Base-by-base conservation (phyloP, 1,284 basidiomycete species). In the Malassezia equina region DNA sequence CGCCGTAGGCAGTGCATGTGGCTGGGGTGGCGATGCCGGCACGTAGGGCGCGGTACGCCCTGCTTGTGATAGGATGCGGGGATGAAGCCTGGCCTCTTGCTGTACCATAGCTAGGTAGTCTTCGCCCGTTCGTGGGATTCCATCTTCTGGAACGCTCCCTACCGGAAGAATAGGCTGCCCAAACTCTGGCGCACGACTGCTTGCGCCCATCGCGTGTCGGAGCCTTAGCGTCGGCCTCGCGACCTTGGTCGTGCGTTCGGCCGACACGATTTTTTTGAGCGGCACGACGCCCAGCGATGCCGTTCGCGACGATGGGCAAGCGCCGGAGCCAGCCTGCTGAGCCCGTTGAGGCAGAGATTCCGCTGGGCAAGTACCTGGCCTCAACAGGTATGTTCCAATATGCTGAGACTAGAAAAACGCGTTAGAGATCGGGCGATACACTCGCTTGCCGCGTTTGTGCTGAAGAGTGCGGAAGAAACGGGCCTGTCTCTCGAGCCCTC, bases 391-490 rank as follows among this genome's bases (percentile, higher is more conserved):
- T 23, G 51, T 45, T n/a, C 9, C 7, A 7, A 9, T 31, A 11
- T 31, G 24, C 29, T 29, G 23, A 40, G 6, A 32, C 12, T 41
- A 15, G 80, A 85, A 83, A 75, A 86, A 82, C 3, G 82, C 8
- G 56, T 59, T 0, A 58, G 91, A 52, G 90, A 95, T 77, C 85
- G 84, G 68, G 90, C 90, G 0, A 82, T 93, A 51, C 84, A 85
- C 69, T 83, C 81, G 52, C 80, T 95, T 2, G 78, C 83, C 0
- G 75, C 78, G 1, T 93, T 91, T 73, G 50, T 73, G 27, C 40
- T 47, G 31, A 40, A 1, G 55, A 66, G 27, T 33, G 60, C 13
- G 55, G 59, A 34, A 63, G 67, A 51, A 53, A 67, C n/a, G 52
- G 66, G 25, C 55, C 47, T 65, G 64, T 23, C 34, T 13, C 19